Evolutionary conservation across 169 alveolate species (phyloP).

Genomic region (Plasmodium cynomolgi): DNA sequence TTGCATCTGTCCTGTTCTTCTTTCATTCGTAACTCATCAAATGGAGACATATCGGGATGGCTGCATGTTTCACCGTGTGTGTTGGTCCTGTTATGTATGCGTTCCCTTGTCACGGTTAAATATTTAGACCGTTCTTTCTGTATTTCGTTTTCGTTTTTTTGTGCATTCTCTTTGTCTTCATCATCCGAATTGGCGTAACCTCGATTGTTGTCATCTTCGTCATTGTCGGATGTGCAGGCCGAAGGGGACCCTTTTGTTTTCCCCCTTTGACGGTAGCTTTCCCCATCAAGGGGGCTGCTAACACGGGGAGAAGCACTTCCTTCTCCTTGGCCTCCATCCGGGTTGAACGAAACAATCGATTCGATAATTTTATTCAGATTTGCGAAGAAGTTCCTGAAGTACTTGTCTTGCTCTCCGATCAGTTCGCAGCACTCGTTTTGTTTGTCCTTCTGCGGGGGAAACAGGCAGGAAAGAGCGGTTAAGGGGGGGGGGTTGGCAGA

Average conservation of each 20-base stretch:
- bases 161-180: background rate
- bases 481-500: background rate
- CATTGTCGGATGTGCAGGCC: background rate
- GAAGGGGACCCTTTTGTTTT: background rate
- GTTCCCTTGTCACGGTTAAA: background rate
- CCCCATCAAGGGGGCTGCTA: background rate
- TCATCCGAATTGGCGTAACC: background rate
- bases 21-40: background rate
- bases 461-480: background rate
- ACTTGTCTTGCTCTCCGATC: slow-evolving; percentile 39
- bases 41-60: background rate
- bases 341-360: background rate
- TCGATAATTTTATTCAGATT: slow-evolving; percentile 48
- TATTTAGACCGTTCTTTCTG: background rate
- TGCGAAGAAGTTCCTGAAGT: slow-evolving; percentile 24
- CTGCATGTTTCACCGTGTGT: background rate
- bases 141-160: background rate
- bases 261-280: background rate
- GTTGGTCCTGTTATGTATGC: background rate
- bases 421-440: slow-evolving; percentile 52
- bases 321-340: background rate
- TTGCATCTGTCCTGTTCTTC: background rate
- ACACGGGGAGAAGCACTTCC: background rate
- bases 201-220: background rate
- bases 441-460: slow-evolving; percentile 37